These are phyloP conservation scores for Microsporum ferrugineum DNA, from an alignment of 2,329 filamentous ascomycete species.

Conservation along the genomic window DNA sequence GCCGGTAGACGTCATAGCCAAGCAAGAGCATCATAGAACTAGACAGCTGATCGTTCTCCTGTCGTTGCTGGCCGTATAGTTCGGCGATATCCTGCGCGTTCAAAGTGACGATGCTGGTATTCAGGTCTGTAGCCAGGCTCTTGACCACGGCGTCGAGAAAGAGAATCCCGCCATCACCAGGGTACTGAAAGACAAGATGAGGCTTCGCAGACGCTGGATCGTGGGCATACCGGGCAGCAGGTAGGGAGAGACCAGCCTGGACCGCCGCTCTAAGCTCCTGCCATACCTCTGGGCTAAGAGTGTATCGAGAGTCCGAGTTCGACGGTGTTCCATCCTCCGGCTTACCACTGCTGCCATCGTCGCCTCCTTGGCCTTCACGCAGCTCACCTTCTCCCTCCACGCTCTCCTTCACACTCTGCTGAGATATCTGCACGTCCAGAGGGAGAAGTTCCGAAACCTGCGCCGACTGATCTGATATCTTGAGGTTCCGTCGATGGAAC, in stretches of 20 bases:
- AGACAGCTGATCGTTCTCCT: conserved; percentile 24
- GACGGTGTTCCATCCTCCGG: conserved; percentile 4
- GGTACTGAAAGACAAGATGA: conserved; percentile 50
- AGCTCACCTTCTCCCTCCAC: conserved; percentile 13
- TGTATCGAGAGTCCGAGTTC: conserved; percentile 9
- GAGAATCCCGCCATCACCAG: conserved; percentile 42
- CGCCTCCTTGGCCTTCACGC: conserved; percentile 19
- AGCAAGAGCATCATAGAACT: conserved; percentile 32
- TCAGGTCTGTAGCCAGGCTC: conserved; percentile 49
- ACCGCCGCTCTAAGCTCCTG: conserved; percentile 41
- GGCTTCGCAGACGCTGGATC: conserved; percentile 42
- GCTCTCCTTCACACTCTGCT: conserved; percentile 1
- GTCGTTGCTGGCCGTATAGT: conserved; percentile 31
- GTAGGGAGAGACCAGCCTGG: conserved; percentile 40
- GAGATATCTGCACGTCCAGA: conserved; percentile 22
- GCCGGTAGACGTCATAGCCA: conserved; percentile 45
- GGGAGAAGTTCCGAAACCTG: conserved; percentile 10
- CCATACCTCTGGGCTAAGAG: conserved; percentile 32
- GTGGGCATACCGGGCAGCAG: conserved; percentile 30
- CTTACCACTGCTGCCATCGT: conserved; percentile 16
- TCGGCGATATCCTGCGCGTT: conserved; percentile 38
- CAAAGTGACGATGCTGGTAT: conserved; percentile 32
- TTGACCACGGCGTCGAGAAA: conserved; percentile 52
- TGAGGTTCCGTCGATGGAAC: conserved; percentile 29
- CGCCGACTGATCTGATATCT: conserved; percentile 17